phyloP scores from a whole-genome alignment of 2,329 filamentous ascomycete genomes.

The Dothiorella sarmentorum region DNA sequence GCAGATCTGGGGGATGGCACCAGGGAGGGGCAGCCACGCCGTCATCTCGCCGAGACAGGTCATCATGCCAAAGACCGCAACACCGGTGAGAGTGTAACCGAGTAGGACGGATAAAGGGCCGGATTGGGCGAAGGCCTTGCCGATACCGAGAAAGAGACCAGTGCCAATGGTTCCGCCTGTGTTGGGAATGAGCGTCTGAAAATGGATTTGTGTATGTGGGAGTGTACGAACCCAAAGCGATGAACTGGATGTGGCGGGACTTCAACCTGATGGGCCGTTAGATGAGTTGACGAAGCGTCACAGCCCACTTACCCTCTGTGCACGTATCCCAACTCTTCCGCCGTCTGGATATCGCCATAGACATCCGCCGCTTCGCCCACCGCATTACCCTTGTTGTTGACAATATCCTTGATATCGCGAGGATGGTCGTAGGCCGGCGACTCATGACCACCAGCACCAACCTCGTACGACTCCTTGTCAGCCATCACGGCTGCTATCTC shows the following conservation, averaged over 20 bases:
- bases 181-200: background rate
- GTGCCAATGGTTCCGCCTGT: slow-evolving; percentile 19
- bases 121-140: slow-evolving; percentile 10
- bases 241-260: slow-evolving; percentile 57
- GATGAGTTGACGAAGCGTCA: too few relatives aligned
- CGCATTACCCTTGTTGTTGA: slow-evolving; percentile 25
- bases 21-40: slow-evolving; percentile 43
- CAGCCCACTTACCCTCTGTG: slow-evolving; percentile 45
- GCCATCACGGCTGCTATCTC: too few relatives aligned
- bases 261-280: slow-evolving; percentile 37
- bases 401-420: slow-evolving; percentile 26
- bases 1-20: slow-evolving; percentile 77
- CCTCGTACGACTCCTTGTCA: slow-evolving; percentile 6
- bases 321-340: slow-evolving; percentile 52
- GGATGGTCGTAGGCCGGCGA: background rate
- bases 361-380: slow-evolving; percentile 50
- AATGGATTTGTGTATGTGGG: background rate
- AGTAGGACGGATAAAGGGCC: slow-evolving; percentile 26
- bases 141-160: slow-evolving; percentile 18
- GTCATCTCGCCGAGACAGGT: slow-evolving; percentile 28
- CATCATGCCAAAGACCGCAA: slow-evolving; percentile 28
- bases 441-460: background rate
- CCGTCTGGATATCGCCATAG: slow-evolving; percentile 50
- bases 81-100: slow-evolving; percentile 19
- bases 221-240: slow-evolving; percentile 45